Percentiles rank a stretch among this genome's conserved stretches.
Evolutionary conservation across 495 filamentous ascomycete genomes (phyloP).

Genomic region (Penicillium desertorum): DNA sequence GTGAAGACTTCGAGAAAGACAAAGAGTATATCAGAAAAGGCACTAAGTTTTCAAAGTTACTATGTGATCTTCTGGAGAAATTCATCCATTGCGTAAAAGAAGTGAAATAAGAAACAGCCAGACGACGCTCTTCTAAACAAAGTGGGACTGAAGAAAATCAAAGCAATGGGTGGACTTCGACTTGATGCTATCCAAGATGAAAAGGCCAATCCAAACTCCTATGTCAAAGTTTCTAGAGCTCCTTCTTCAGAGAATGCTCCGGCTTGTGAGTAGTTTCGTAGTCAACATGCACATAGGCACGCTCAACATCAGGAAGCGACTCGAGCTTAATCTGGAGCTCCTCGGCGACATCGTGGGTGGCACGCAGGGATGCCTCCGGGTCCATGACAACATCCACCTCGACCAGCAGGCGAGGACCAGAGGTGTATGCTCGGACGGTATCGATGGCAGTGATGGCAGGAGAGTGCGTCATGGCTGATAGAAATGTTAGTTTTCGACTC

Average conservation of each 20-base stretch:
- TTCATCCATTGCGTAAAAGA: too few relatives aligned
- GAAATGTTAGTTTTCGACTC: conserved; percentile 2
- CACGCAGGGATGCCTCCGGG: conserved; percentile 60
- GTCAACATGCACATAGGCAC: conserved; percentile 96
- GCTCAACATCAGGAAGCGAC: conserved; percentile 85
- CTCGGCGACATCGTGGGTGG: conserved; percentile 92
- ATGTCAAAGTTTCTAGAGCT: conserved; percentile 39
- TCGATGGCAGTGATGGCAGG: conserved; percentile 79
- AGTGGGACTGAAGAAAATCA: background rate
- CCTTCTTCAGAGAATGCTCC: conserved; percentile 66
- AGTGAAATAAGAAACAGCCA: too few relatives aligned
- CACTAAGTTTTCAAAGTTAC: too few relatives aligned
- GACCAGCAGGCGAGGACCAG: conserved; percentile 83
- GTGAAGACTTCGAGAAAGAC: too few relatives aligned
- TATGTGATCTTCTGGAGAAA: too few relatives aligned
- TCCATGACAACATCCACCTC: conserved; percentile 92
- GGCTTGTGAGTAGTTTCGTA: conserved; percentile 98
- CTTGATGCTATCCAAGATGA: background rate
- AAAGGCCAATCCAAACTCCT: background rate
- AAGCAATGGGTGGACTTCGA: background rate
- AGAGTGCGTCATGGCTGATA: conserved; percentile 78
- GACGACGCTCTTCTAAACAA: background rate
- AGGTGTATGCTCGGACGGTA: conserved; percentile 91
- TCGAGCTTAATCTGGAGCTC: conserved; percentile 93
- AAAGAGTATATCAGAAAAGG: too few relatives aligned